Conservation (phyloP, 208 protist genomes). For the Angomonas desouzai region DNA sequence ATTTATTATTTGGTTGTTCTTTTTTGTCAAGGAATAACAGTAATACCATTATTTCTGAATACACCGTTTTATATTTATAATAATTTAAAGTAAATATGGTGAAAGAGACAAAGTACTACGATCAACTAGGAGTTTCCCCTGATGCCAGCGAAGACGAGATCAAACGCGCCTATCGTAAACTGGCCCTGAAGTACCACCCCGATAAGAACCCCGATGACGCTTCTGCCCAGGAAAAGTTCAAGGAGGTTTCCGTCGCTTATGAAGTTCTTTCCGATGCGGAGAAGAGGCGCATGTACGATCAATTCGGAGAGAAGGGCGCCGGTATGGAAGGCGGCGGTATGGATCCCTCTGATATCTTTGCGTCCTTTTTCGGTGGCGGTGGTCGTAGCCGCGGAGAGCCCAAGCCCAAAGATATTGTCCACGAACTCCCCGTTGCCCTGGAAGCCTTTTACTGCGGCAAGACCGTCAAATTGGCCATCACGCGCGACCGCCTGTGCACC, state of each 20-base stretch:
- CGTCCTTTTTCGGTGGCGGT: slow-evolving; percentile 89
- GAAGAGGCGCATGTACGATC: slow-evolving; percentile 97
- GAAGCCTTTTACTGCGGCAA: slow-evolving; percentile 98
- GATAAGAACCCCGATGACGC: slow-evolving; percentile 89
- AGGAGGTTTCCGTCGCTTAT: slow-evolving; percentile 96
- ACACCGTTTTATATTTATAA: not conserved
- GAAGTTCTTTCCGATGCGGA: slow-evolving; percentile 96
- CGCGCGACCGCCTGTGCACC: slow-evolving; percentile 84
- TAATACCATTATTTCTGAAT: not conserved
- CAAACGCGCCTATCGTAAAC: slow-evolving; percentile 91
- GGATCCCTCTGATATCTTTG: slow-evolving; percentile 89
- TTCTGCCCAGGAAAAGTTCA: slow-evolving; percentile 89
- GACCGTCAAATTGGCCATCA: slow-evolving; percentile 95
- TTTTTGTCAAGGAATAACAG: not conserved
- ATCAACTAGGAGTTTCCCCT: slow-evolving; percentile 75
- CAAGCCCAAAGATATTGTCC: slow-evolving; percentile 96
- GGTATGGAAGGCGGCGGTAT: slow-evolving; percentile 89
- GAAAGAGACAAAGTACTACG: slow-evolving; percentile 90
- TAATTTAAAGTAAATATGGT: slow-evolving; percentile 51
- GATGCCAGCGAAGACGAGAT: slow-evolving; percentile 86
- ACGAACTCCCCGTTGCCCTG: slow-evolving; percentile 91
- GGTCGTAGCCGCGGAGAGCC: slow-evolving; percentile 74
- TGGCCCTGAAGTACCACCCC: slow-evolving; percentile 94
- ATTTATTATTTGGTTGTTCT: not conserved
- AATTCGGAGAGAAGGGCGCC: slow-evolving; percentile 96